Base-by-base conservation (phyloP, 176 grass and related monocot genomes). In the Hordeum marinum region DNA sequence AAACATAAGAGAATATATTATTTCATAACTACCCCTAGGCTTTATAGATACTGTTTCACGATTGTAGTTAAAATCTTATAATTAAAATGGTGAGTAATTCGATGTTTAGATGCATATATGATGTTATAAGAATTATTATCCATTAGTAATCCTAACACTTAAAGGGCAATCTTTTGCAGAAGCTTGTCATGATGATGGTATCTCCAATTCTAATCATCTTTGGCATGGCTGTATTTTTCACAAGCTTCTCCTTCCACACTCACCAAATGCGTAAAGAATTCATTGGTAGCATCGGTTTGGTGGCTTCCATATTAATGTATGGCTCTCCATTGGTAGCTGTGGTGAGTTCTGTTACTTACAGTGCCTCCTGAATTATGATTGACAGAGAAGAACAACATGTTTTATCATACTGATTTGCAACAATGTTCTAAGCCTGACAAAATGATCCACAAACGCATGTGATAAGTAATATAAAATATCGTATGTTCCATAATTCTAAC, bases 281-380 rank as follows among this genome's bases (percentile, higher is more conserved):
- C 81, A 89, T 91, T 21, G 91, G 94, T 17, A 91, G 89, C 14
- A 81, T 94, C 79, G 89, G 89, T 21, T 55, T 94, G 41, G 82
- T 90, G 24, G 73, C 89, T 35, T 91, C 89, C 63, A 80, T 92
- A 73, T 91, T 87, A 25, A 94, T 97, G 91, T 97, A 97, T 50
- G 77, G 89, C 29, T 90, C 88, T 71, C 94, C 90, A 0, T 76
- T 95, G 40, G 80, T 93, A 11, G 91, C 91, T 65, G 62, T 80
- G 88, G 94, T 95, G 39, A 62, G 90, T 79, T 63, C 42, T 63
- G 36, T 77, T 57, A 81, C 54, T n/a, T 87, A 54, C 7, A n/a
- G 8, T 67, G 21, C 14, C 26, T 84, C 25, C 12, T 83, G 21
- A 26, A 65, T 35, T 42, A 43, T 74, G 34, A 4, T 80, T 42